These are phyloP conservation scores for Rhypophila decipiens DNA, from an alignment of 495 filamentous ascomycete species.

Conservation along the genomic window DNA sequence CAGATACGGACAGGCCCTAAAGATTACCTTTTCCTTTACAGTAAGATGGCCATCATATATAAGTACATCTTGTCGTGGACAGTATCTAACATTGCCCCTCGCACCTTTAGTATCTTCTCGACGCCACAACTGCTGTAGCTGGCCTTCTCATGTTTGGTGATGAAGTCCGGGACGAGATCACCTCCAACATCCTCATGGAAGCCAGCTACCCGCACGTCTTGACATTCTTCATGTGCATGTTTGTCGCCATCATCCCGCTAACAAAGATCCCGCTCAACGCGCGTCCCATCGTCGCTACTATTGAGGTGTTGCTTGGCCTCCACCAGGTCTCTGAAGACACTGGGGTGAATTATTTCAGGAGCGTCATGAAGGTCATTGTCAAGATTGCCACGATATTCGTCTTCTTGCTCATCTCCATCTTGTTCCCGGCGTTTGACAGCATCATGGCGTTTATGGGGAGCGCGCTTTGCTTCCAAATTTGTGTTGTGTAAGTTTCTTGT, in stretches of 20 bases:
- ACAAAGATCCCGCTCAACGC: slow-evolving; percentile 93
- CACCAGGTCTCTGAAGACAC: slow-evolving; percentile 46
- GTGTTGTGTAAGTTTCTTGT: slow-evolving; percentile 60
- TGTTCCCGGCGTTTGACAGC: slow-evolving; percentile 83
- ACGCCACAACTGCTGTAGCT: slow-evolving; percentile 70
- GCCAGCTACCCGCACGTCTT: slow-evolving; percentile 68
- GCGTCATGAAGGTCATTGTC: slow-evolving; percentile 52
- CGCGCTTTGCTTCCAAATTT: slow-evolving; percentile 89
- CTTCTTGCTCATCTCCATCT: slow-evolving; percentile 53
- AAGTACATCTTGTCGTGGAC: no score
- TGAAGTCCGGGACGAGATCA: slow-evolving; percentile 76
- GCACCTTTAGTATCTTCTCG: slow-evolving; percentile 63
- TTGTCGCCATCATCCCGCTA: slow-evolving; percentile 86
- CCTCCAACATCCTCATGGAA: slow-evolving; percentile 73
- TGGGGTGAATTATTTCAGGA: slow-evolving; percentile 46
- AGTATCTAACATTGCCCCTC: no score
- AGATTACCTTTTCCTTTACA: slow-evolving; percentile 84
- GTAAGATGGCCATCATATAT: no score
- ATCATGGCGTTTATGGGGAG: slow-evolving; percentile 93
- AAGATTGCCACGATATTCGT: slow-evolving; percentile 45
- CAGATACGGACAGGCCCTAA: slow-evolving; percentile 71
- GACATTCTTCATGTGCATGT: slow-evolving; percentile 70
- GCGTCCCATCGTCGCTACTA: slow-evolving; percentile 76
- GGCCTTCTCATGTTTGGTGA: slow-evolving; percentile 95
- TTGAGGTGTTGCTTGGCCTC: slow-evolving; percentile 74